Percentiles rank a stretch among this genome's conserved stretches.
Conservation (phyloP, 345 rosid genomes). For the Streptanthus diversifolius region DNA sequence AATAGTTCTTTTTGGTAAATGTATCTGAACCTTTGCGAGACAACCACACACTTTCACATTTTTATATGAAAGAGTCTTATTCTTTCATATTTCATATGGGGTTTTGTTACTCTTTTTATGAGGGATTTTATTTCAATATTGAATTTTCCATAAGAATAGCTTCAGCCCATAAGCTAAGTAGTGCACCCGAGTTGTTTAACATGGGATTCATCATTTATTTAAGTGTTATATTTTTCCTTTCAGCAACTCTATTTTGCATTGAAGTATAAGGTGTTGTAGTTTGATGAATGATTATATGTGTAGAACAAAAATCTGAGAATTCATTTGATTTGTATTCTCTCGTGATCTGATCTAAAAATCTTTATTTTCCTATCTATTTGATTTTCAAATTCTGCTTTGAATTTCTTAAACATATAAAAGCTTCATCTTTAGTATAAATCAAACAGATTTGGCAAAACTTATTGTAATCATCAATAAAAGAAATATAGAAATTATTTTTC, state of each 20-base stretch:
- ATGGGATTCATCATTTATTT: not conserved
- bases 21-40: not conserved
- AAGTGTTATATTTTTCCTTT: not conserved
- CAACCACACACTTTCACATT: not conserved
- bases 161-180: not conserved
- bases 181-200: not conserved
- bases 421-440: too few species aligned
- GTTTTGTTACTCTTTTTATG: not conserved
- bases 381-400: too few species aligned
- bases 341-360: not conserved
- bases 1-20: conserved; percentile 1
- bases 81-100: not conserved
- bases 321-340: not conserved
- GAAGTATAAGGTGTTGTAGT: too few species aligned
- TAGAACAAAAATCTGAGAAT: not conserved
- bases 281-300: too few species aligned
- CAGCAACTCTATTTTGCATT: not conserved
- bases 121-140: not conserved
- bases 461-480: too few species aligned
- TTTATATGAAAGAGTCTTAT: not conserved
- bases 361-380: not conserved
- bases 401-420: too few species aligned
- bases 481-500: too few species aligned
- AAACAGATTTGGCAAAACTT: too few species aligned
- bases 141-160: not conserved